Percentiles rank a stretch among this genome's conserved stretches.
These are phyloP conservation scores for Zostera marina DNA, from an alignment of 116 monocot genomes.

Conservation along the genomic window DNA sequence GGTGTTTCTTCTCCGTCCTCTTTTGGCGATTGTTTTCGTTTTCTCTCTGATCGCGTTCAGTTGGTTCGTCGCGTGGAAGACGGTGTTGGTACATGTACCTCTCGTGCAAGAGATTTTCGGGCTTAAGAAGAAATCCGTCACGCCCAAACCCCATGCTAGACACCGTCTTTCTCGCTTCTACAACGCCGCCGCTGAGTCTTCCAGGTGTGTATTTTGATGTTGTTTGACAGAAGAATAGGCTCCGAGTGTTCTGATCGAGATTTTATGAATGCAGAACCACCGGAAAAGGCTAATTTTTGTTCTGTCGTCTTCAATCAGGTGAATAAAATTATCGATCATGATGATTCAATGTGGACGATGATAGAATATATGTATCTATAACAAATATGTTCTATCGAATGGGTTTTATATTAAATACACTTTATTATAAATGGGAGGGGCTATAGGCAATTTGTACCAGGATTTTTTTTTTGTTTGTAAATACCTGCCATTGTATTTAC, in stretches of 20 bases:
- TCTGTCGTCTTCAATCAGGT: no score
- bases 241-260: neutral
- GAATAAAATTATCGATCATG: no score
- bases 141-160: constrained; percentile 38
- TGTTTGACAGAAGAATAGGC: neutral
- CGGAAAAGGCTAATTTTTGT: neutral
- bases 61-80: constrained; percentile 90
- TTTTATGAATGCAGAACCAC: neutral
- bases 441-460: no score
- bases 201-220: constrained; percentile 1
- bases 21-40: constrained; percentile 60
- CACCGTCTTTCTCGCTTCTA: constrained; percentile 61
- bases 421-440: no score
- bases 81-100: constrained; percentile 81
- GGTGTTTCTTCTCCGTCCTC: constrained; percentile 55
- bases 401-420: no score
- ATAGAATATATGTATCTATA: no score
- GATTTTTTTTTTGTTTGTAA: no score
- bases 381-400: no score
- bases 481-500: no score
- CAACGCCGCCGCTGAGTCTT: constrained; percentile 10
- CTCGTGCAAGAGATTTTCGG: constrained; percentile 88
- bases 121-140: constrained; percentile 59
- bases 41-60: constrained; percentile 47
- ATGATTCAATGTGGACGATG: no score